Evolutionary conservation across 2,329 filamentous ascomycete genomes (phyloP), one percentile per base, ranked within the genome.

Genomic region (Ceratocystis colombiana): DNA sequence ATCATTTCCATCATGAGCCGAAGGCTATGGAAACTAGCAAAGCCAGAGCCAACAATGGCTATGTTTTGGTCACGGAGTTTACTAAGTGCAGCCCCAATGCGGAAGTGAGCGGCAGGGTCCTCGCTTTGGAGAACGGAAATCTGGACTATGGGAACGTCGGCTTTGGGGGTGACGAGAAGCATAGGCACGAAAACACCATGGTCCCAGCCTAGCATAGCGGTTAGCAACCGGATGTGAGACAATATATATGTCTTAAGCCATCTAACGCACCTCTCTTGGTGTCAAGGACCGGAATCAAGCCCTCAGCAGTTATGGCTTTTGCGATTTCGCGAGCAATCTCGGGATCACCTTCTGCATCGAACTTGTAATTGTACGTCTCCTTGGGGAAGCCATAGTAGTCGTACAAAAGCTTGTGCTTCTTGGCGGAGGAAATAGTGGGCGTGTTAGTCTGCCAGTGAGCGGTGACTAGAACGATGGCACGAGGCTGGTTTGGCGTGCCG

Each of bases 161-260:
- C 82, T 53, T 74, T 70, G 22, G 83, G 82, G 66, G 79, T 73
- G 70, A 82, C 78, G 55, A 85, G 79, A 59, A 79, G 76, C 73
- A 85, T 75, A 5, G 82, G 82, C 30, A 85, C 73, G 72, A 84
- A 85, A 67, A 85, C 81, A 74, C 82, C 83, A 71, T 85, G 83
- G 71, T 85, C 82, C 82, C 82, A 85, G 67, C 79, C 75, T 64
- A 12, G 17, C 10, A 37, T 10, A 44, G 33, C 5, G 20, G 25
- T 61, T 17, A 25, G 44, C 10, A 57, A 10, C 41, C 30, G 10
- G 15, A 17, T 8, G 4, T n/a, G 5, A 59, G 33, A 1, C 30
- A 10, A 30, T 5, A 25, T 55, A 15, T 6, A 22, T 59, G 7
- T 17, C 33, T 59, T 17, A 7, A 2, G 33, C 7, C 8, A 7